A percentile compares a stretch with the other conserved stretches of the same genome.
Conservation (phyloP, 2,329 filamentous ascomycete genomes). For the Trichoderma sp. region DNA sequence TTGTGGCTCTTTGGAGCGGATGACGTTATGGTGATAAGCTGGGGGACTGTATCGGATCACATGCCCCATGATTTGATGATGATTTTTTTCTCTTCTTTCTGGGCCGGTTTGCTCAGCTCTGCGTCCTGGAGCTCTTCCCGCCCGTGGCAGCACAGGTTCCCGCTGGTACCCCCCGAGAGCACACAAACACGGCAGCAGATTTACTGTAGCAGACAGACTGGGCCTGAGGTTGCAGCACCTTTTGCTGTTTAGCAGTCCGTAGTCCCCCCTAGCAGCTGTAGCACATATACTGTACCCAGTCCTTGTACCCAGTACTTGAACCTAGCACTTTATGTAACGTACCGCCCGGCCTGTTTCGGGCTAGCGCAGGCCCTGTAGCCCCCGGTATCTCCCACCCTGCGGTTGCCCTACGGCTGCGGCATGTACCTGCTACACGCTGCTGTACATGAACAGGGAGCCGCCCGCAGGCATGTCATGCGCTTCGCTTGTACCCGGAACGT, state of each 20-base stretch:
- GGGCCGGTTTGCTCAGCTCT: neutral
- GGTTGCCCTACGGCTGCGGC: slow-evolving; percentile 17
- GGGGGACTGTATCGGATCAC: neutral
- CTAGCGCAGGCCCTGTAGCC: slow-evolving; percentile 15
- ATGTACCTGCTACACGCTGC: slow-evolving; percentile 15
- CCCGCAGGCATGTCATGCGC: slow-evolving; percentile 16
- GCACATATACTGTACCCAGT: neutral
- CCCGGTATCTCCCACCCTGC: slow-evolving; percentile 11
- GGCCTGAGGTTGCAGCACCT: neutral
- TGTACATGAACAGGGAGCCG: neutral
- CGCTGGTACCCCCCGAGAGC: neutral
- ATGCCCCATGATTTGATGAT: neutral
- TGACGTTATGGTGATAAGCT: slow-evolving; percentile 13
- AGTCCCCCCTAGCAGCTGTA: neutral
- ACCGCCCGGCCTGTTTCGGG: slow-evolving; percentile 12
- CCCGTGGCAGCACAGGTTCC: neutral
- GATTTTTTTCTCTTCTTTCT: neutral
- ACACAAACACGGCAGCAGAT: neutral
- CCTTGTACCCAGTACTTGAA: neutral
- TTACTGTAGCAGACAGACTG: neutral
- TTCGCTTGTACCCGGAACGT: slow-evolving; percentile 18
- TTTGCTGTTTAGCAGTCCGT: neutral
- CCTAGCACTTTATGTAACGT: slow-evolving; percentile 18
- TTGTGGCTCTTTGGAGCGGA: neutral
- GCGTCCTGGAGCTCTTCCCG: neutral